Evolutionary conservation across 1,139 yeast genomes (phyloP).

Genomic region (Yamadazyma sp.): DNA sequence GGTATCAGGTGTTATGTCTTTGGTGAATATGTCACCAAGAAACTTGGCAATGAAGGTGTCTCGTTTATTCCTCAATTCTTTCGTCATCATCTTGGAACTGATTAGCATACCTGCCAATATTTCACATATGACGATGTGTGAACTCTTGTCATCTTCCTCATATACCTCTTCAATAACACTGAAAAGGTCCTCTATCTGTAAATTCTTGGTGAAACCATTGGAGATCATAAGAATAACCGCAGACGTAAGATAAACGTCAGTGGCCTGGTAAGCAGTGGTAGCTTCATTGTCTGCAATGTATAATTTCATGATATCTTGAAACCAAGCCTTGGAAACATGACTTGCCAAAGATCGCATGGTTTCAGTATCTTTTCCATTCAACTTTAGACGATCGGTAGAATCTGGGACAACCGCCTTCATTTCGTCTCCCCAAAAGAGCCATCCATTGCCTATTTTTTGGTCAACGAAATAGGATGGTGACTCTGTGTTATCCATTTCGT

Average conservation of each 20-base stretch:
- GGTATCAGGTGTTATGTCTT: slow-evolving; percentile 76
- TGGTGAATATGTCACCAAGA: slow-evolving; percentile 47
- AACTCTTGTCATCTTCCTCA: slow-evolving; percentile 59
- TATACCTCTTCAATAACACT: slow-evolving; percentile 52
- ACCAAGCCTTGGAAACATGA: slow-evolving; percentile 57
- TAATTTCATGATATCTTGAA: slow-evolving; percentile 49
- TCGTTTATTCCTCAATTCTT: slow-evolving; percentile 28
- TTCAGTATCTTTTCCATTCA: slow-evolving; percentile 36
- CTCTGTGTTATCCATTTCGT: slow-evolving; percentile 53
- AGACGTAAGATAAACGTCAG: slow-evolving; percentile 55
- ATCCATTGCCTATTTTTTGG: slow-evolving; percentile 58
- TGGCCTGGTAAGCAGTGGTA: slow-evolving; percentile 59
- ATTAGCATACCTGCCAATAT: slow-evolving; percentile 57
- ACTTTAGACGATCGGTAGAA: slow-evolving; percentile 10
- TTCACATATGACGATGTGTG: slow-evolving; percentile 65
- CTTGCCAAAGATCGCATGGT: slow-evolving; percentile 48
- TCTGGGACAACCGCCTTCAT: slow-evolving; percentile 47
- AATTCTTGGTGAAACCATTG: slow-evolving; percentile 36
- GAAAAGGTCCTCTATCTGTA: slow-evolving; percentile 47
- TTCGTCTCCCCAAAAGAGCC: slow-evolving; percentile 74
- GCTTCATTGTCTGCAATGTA: slow-evolving; percentile 69
- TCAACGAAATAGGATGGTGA: slow-evolving; percentile 59
- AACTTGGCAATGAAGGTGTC: slow-evolving; percentile 50
- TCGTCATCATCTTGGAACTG: slow-evolving; percentile 41
- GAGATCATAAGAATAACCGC: slow-evolving; percentile 47